Evolutionary conservation across 2,329 filamentous ascomycete genomes (phyloP).

Genomic region (Calonectria naviculata): DNA sequence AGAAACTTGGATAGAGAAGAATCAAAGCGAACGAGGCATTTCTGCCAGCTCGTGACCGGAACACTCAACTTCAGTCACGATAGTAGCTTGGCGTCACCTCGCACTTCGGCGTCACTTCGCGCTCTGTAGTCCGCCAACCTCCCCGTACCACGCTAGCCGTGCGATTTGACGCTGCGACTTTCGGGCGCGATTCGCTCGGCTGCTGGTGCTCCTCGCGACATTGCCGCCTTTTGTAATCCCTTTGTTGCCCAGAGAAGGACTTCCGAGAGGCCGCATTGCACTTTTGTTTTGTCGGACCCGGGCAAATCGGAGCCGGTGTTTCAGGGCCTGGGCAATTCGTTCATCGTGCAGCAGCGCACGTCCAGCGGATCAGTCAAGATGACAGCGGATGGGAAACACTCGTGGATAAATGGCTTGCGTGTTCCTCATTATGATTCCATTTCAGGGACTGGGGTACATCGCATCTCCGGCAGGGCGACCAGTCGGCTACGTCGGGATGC

Average conservation of each 20-base stretch:
- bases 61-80: constrained; percentile 1
- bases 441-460: neutral
- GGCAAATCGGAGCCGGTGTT: constrained; percentile 1
- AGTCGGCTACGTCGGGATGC: neutral
- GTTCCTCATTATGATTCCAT: neutral
- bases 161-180: neutral
- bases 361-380: neutral
- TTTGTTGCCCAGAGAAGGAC: neutral
- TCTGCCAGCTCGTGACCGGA: neutral
- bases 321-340: neutral
- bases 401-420: neutral
- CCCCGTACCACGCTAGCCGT: neutral
- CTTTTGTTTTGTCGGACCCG: constrained; percentile 7
- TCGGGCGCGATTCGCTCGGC: constrained; percentile 18
- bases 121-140: neutral
- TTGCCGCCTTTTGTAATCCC: constrained; percentile 5
- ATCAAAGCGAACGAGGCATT: neutral
- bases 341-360: neutral
- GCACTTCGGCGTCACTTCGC: neutral
- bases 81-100: neutral
- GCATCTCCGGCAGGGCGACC: neutral
- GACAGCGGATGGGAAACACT: neutral
- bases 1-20: neutral
- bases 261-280: neutral
- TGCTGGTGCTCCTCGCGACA: constrained; percentile 1